Evolutionary conservation across 371 early-diverging fungal species (phyloP), one percentile per base, ranked within the genome.

Genomic region (Actinomucor elegans): DNA sequence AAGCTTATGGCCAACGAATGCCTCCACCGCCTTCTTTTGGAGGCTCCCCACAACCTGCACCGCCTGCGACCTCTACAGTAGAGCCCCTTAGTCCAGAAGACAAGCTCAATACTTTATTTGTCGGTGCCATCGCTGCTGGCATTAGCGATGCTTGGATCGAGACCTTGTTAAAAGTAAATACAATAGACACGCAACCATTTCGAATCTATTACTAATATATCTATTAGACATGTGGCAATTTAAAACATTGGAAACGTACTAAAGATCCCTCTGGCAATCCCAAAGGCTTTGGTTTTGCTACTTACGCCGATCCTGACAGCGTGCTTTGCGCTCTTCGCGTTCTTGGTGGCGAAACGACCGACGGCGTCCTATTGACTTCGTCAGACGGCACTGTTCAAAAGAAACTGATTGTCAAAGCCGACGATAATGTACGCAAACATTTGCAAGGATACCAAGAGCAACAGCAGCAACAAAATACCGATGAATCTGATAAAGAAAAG

Each of bases 261-360:
- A 81, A 79, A 59, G 86, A 86, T 60, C 71, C 80, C 9, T 66
- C 81, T 4, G 87, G 86, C 4, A 80, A 80, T 20, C 86, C 88
- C 42, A 87, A 87, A 61, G 83, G 81, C 0, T 94, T 89, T 73
- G 94, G 94, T 0, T 91, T 94, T 67, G 89, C 85, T 33, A 85
- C 88, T 20, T 94, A 85, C 61, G 86, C 79, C 14, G 79, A 87
- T 54, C 80, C 90, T 6, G 85, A 85, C 33, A 75, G 84, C 45
- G 76, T 88, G 1, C 60, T 89, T 36, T 67, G 85, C 37, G 87
- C 91, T 1, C 69, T 91, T 32, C 78, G 87, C 47, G 77, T 91
- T 1, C 54, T 92, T 41, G 89, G 89, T 24, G 88, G 88, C 51
- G 57, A 79, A 51, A 57, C 67, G 42, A 62, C 75, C 40, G 53